A percentile compares a stretch with the other conserved stretches of the same genome.
These are phyloP conservation scores for Cardamine occulta DNA, from an alignment of 345 rosid genomes.

Conservation along the genomic window DNA sequence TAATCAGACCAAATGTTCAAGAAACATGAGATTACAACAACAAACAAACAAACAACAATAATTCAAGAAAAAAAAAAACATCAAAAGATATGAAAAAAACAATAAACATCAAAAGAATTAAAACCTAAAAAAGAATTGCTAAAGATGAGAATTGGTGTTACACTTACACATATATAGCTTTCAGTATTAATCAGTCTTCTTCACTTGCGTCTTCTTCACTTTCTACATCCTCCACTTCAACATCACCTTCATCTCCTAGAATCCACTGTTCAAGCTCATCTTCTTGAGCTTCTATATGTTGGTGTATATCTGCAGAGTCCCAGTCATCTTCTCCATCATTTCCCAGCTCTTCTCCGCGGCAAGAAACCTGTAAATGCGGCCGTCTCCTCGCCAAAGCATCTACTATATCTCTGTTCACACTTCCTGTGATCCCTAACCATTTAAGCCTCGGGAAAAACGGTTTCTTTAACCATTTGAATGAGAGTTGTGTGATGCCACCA, in stretches of 20 bases:
- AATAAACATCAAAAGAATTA: neutral
- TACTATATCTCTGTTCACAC: constrained; percentile 70
- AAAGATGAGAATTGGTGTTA: neutral
- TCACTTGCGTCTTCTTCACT: constrained; percentile 35
- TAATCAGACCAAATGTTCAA: constrained; percentile 8
- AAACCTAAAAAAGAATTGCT: neutral
- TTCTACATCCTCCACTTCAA: constrained; percentile 43
- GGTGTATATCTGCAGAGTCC: constrained; percentile 47
- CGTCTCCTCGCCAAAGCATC: constrained; percentile 86
- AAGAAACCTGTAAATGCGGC: constrained; percentile 65
- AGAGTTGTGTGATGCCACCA: constrained; percentile 77
- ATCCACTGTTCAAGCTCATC: constrained; percentile 47
- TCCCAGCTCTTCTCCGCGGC: constrained; percentile 82
- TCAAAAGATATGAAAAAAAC: neutral
- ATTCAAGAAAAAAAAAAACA: neutral
- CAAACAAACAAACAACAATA: constrained; percentile 1
- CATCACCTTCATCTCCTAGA: constrained; percentile 37
- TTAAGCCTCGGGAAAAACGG: constrained; percentile 88
- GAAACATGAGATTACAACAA: constrained; percentile 18
- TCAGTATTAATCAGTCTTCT: constrained; percentile 22
- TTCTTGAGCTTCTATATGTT: constrained; percentile 49
- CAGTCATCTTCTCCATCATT: constrained; percentile 59
- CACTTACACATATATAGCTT: neutral
- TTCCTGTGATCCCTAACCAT: constrained; percentile 87
- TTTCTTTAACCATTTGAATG: constrained; percentile 81